These are phyloP conservation scores for Chrysanthemum makinoi DNA, from an alignment of 129 eudicot genomes.

Conservation along the genomic window DNA sequence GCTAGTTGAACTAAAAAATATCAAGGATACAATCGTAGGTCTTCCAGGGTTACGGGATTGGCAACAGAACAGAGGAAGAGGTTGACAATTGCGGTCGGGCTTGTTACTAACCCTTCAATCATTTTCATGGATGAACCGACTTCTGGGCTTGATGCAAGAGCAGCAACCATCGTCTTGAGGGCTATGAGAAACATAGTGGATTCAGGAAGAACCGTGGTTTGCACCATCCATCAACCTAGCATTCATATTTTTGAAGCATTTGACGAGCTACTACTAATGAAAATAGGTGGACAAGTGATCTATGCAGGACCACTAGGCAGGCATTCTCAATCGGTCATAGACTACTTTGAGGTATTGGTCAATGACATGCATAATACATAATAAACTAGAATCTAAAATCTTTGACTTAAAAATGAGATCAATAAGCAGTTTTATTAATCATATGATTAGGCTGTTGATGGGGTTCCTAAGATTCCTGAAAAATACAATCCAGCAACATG, in stretches of 20 bases:
- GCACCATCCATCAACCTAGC: constrained; percentile 94
- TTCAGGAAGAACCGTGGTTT: constrained; percentile 90
- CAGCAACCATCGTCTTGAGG: constrained; percentile 95
- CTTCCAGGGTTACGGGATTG: constrained; percentile 68
- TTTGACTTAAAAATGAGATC: not conserved
- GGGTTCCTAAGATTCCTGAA: constrained; percentile 57
- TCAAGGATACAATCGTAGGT: constrained; percentile 75
- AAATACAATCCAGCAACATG: constrained; percentile 66
- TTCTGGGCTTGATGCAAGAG: constrained; percentile 93
- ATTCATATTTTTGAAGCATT: constrained; percentile 92
- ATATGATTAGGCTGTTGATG: constrained; percentile 39
- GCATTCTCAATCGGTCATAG: constrained; percentile 62
- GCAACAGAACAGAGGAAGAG: constrained; percentile 85
- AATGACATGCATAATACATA: not conserved
- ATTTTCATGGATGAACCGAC: constrained; percentile 96
- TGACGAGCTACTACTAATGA: constrained; percentile 82
- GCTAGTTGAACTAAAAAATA: constrained; percentile 61
- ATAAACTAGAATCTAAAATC: not conserved
- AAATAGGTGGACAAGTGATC: constrained; percentile 87
- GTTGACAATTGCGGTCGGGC: constrained; percentile 85
- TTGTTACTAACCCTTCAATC: constrained; percentile 94
- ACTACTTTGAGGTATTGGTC: constrained; percentile 63
- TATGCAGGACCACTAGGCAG: constrained; percentile 81
- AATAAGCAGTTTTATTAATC: not conserved
- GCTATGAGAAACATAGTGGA: constrained; percentile 90